phyloP scores from a whole-genome alignment of 345 rosid genomes.

The Gossypium mustelinum region DNA sequence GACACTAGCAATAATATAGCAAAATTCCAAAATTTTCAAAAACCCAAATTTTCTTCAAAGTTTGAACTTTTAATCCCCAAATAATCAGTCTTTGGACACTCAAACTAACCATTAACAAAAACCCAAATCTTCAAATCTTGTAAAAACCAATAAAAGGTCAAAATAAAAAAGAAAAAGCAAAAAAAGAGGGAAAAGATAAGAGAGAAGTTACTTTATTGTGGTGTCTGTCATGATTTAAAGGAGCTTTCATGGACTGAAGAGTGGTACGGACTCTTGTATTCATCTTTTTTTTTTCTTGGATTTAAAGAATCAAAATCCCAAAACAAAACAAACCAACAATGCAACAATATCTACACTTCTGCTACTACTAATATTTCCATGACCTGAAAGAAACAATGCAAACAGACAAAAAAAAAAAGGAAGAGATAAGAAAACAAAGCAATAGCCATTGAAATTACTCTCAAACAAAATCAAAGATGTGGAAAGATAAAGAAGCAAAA shows the following conservation, averaged over 20 bases:
- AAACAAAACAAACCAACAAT: constrained; percentile 24
- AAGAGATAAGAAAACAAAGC: neutral
- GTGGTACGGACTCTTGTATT: constrained; percentile 65
- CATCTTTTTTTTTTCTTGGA: constrained; percentile 32
- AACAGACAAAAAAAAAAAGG: neutral
- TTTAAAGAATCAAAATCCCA: neutral
- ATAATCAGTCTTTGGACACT: neutral
- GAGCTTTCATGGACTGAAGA: constrained; percentile 65
- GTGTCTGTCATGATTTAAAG: constrained; percentile 37
- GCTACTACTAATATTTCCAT: neutral
- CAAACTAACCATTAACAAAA: neutral
- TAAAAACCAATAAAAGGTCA: constrained; percentile 16
- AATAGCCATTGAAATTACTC: neutral
- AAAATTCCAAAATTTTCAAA: neutral
- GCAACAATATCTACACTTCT: constrained; percentile 12
- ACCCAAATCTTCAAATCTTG: constrained; percentile 3
- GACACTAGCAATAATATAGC: constrained; percentile 23
- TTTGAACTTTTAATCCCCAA: neutral
- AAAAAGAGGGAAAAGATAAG: neutral
- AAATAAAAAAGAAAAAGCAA: neutral
- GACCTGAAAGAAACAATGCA: constrained; percentile 21
- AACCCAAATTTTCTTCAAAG: neutral
- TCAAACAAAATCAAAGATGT: neutral
- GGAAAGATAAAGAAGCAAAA: neutral
- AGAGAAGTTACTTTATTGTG: constrained; percentile 40